Conservation (phyloP, 495 filamentous ascomycete species). For the Penicillium paxilli region DNA sequence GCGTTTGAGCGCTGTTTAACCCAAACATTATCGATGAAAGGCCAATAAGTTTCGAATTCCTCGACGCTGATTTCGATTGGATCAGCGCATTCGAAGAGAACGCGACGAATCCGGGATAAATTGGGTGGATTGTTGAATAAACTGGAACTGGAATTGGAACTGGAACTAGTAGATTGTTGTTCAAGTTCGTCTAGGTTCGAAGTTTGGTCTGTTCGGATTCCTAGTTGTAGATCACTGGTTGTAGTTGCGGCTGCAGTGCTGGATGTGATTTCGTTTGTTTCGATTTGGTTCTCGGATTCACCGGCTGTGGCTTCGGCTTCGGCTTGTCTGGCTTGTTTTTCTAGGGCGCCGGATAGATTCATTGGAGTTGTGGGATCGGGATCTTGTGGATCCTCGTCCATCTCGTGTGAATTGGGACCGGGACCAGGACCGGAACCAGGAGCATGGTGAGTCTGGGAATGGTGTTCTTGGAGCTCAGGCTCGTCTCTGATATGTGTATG, state of each 20-base stretch:
- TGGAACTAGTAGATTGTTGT: neutral
- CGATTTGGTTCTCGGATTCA: neutral
- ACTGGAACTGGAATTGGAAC: constrained; percentile 10
- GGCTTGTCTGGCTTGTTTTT: constrained; percentile 21
- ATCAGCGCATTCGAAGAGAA: constrained; percentile 52
- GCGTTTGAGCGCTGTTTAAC: constrained; percentile 52
- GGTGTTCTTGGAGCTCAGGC: no score
- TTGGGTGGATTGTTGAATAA: constrained; percentile 49
- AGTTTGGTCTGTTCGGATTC: no score
- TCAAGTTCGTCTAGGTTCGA: no score
- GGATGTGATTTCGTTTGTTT: no score
- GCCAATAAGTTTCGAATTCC: constrained; percentile 56
- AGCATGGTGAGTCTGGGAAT: no score
- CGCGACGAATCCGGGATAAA: constrained; percentile 43
- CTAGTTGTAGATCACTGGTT: no score
- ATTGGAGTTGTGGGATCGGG: constrained; percentile 11
- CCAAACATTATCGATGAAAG: constrained; percentile 57
- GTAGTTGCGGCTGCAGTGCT: no score
- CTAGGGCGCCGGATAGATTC: constrained; percentile 24
- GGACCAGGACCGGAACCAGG: no score
- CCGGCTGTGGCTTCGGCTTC: neutral
- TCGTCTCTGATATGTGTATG: constrained; percentile 11
- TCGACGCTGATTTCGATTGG: constrained; percentile 51
- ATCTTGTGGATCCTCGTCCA: constrained; percentile 12
- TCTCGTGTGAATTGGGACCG: constrained; percentile 9